Conservation (phyloP, 371 early-diverging fungal genomes). For the Umbelopsis sp. region DNA sequence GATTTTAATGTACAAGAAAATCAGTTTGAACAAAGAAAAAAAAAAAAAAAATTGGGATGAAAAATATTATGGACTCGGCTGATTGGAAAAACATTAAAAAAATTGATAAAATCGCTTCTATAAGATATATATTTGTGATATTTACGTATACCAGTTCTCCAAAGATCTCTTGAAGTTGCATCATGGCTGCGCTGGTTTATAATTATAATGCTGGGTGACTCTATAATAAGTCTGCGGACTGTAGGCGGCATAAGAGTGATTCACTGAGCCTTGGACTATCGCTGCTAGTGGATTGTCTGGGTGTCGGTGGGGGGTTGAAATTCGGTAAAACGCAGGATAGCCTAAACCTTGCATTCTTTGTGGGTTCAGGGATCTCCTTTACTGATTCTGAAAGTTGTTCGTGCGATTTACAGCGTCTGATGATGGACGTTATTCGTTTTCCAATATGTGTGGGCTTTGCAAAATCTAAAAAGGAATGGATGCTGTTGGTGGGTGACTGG, state of each 20-base stretch:
- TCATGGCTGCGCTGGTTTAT: too few relatives aligned
- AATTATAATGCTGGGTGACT: not conserved
- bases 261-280: not conserved
- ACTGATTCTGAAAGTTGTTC: not conserved
- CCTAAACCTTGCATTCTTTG: not conserved
- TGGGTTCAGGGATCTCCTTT: not conserved
- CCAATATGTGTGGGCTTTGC: not conserved
- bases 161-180: too few relatives aligned
- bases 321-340: not conserved
- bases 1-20: too few relatives aligned
- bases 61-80: too few relatives aligned
- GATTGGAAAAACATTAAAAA: too few relatives aligned
- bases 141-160: too few relatives aligned
- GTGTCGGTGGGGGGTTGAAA: not conserved
- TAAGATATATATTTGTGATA: too few relatives aligned
- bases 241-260: not conserved
- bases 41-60: too few relatives aligned
- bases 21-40: too few relatives aligned
- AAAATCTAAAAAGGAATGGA: not conserved
- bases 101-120: too few relatives aligned
- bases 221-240: not conserved
- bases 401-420: not conserved
- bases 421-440: not conserved
- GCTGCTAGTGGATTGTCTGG: not conserved
- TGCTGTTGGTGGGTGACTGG: not conserved